Conservation (phyloP, 1,284 basidiomycete species). For the Meripilus lineatus region DNA sequence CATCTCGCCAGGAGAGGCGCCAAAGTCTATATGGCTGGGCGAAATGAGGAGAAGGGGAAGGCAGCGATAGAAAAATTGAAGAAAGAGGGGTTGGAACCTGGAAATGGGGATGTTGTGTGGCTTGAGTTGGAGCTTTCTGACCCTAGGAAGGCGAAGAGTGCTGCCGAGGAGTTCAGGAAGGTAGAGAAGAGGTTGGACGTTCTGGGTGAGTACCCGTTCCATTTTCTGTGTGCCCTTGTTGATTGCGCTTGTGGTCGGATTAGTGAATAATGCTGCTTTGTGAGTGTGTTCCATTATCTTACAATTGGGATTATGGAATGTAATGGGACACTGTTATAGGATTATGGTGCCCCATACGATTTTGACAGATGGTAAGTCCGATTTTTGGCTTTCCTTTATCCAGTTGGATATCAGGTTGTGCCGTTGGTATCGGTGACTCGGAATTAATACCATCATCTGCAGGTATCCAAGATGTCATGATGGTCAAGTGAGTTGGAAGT, state of each 20-base stretch:
- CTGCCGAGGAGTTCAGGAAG: conserved; percentile 41
- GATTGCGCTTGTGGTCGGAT: conserved; percentile 14
- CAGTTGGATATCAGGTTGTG: too few species aligned
- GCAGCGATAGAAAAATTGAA: conserved; percentile 34
- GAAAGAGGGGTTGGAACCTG: conserved; percentile 25
- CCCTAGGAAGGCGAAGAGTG: conserved; percentile 34
- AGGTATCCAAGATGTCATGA: conserved; percentile 37
- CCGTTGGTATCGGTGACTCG: too few species aligned
- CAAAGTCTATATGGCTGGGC: conserved; percentile 39
- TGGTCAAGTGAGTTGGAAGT: conserved; percentile 42
- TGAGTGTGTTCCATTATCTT: conserved; percentile 20
- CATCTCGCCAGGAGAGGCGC: conserved; percentile 37
- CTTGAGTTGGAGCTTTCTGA: conserved; percentile 42
- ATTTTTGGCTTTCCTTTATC: background rate
- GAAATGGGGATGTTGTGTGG: conserved; percentile 38
- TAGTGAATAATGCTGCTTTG: conserved; percentile 53
- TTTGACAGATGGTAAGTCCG: conserved; percentile 30
- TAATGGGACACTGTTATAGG: too few species aligned
- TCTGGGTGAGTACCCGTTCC: conserved; percentile 34
- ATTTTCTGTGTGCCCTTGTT: background rate
- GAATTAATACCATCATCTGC: too few species aligned
- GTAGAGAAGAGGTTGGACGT: conserved; percentile 48
- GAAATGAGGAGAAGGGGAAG: conserved; percentile 34
- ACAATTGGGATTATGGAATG: conserved; percentile 1
- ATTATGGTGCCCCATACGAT: conserved; percentile 23